phyloP scores from a whole-genome alignment of 2,329 filamentous ascomycete species.

The Incumbomyces delicatus region DNA sequence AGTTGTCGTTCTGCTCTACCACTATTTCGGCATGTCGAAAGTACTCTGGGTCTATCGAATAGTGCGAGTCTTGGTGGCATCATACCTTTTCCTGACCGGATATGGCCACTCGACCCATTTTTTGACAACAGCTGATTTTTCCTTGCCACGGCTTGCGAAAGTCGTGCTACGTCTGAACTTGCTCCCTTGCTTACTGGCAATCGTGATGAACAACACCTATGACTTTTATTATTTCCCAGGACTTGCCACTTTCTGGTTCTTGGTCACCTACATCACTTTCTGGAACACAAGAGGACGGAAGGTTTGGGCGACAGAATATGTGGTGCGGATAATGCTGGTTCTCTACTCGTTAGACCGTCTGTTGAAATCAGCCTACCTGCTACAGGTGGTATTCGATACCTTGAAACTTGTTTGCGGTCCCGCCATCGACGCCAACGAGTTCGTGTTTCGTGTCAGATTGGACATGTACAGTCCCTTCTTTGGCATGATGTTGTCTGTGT shows the following conservation, averaged over 20 bases:
- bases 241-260: constrained; percentile 53
- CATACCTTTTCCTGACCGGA: constrained; percentile 54
- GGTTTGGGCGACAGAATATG: constrained; percentile 31
- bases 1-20: constrained; percentile 45
- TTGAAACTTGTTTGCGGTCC: constrained; percentile 17
- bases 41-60: constrained; percentile 45
- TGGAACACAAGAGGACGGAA: constrained; percentile 35
- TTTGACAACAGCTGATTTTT: constrained; percentile 47
- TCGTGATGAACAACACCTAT: constrained; percentile 48
- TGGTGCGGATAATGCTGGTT: constrained; percentile 41
- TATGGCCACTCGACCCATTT: constrained; percentile 55
- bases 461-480: constrained; percentile 49
- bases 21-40: constrained; percentile 47
- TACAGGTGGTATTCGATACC: constrained; percentile 33
- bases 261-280: constrained; percentile 47
- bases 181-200: constrained; percentile 44
- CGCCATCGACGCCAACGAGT: constrained; percentile 24
- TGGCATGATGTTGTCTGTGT: constrained; percentile 43
- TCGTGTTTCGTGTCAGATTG: constrained; percentile 42
- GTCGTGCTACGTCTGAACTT: constrained; percentile 51
- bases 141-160: constrained; percentile 40
- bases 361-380: constrained; percentile 27
- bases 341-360: constrained; percentile 26
- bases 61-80: constrained; percentile 44
- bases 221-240: constrained; percentile 51